A percentile compares a stretch with the other conserved stretches of the same genome.
Conservation (phyloP, 805 yeast genomes). For the Pichia paraexigua region DNA sequence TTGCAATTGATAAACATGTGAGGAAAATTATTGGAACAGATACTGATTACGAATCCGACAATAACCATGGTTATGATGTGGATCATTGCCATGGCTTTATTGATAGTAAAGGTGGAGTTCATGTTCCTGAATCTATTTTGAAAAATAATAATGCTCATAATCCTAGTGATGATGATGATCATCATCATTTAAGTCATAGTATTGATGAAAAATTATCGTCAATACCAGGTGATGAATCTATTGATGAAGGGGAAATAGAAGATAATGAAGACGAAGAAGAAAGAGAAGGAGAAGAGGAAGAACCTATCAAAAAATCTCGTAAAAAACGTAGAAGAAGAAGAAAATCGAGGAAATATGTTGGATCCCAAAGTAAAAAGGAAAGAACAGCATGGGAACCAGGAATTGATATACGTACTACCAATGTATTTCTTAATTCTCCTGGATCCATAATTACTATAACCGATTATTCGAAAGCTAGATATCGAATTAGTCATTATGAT, state of each 20-base stretch:
- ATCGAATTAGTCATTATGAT: slow-evolving; percentile 37
- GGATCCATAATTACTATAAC: slow-evolving; percentile 49
- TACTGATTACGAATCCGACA: slow-evolving; percentile 1
- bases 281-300: background rate
- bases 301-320: background rate
- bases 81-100: background rate
- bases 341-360: slow-evolving; percentile 26
- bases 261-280: background rate
- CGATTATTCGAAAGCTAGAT: slow-evolving; percentile 40
- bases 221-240: background rate
- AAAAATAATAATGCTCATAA: background rate
- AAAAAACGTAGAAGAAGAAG: slow-evolving; percentile 5
- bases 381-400: slow-evolving; percentile 56
- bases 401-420: slow-evolving; percentile 42
- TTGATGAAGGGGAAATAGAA: background rate
- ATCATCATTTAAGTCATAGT: background rate
- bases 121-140: slow-evolving; percentile 5
- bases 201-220: background rate
- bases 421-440: slow-evolving; percentile 40
- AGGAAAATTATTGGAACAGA: slow-evolving; percentile 1
- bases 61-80: background rate
- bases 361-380: slow-evolving; percentile 32
- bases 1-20: slow-evolving; percentile 3
- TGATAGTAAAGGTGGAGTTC: background rate
- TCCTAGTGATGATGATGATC: background rate